Conservation (phyloP, 2,329 filamentous ascomycete genomes). For the Tolypocladium tundrense region DNA sequence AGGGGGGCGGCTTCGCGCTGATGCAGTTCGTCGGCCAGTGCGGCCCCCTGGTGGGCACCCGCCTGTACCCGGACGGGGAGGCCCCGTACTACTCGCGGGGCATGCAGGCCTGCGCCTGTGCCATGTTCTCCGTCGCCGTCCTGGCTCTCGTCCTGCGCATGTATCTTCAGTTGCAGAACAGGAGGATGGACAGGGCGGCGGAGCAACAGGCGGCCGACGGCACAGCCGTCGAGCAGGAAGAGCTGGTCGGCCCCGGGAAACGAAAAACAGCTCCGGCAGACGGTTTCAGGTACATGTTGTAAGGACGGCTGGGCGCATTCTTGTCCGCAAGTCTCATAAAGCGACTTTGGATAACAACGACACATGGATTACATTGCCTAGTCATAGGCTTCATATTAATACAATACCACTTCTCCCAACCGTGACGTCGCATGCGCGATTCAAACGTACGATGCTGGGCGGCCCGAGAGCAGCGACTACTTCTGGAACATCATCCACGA, state of each 20-base stretch:
- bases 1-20: constrained; percentile 68
- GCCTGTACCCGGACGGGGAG: constrained; percentile 51
- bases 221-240: constrained; percentile 26
- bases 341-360: neutral
- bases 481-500: constrained; percentile 20
- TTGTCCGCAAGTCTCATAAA: too few relatives aligned
- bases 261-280: constrained; percentile 10
- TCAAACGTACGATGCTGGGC: neutral
- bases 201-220: constrained; percentile 11
- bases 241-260: constrained; percentile 23
- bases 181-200: constrained; percentile 26
- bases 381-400: neutral
- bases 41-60: constrained; percentile 60
- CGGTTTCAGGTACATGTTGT: constrained; percentile 38
- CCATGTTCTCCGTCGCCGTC: constrained; percentile 51
- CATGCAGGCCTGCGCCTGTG: constrained; percentile 51
- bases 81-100: constrained; percentile 52
- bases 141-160: constrained; percentile 43
- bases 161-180: constrained; percentile 43
- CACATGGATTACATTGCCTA: neutral
- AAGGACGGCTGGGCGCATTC: neutral
- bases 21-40: constrained; percentile 75
- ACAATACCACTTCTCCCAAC: neutral
- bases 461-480: neutral
- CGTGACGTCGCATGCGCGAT: neutral